These are phyloP conservation scores for Colletotrichum tabaci DNA, from an alignment of 2,329 filamentous ascomycete species.

Conservation along the genomic window DNA sequence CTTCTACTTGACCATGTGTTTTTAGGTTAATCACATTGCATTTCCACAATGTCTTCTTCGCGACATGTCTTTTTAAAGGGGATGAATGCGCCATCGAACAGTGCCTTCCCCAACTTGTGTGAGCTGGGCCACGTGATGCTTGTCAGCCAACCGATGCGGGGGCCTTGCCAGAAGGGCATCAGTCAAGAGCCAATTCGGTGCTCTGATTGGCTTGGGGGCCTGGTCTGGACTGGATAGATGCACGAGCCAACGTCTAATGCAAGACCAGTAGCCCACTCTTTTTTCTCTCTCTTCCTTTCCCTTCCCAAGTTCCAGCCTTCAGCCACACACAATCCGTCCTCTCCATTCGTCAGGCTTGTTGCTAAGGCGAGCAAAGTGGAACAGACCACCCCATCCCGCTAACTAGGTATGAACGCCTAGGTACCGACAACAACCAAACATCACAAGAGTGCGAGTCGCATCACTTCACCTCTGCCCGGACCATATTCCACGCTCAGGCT, in stretches of 20 bases:
- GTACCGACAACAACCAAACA: conserved; percentile 30
- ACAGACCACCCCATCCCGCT: conserved; percentile 9
- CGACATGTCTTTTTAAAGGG: too few species aligned
- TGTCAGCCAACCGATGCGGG: conserved; percentile 7
- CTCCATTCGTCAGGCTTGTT: conserved; percentile 17
- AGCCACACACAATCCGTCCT: conserved; percentile 29
- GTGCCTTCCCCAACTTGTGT: conserved; percentile 5
- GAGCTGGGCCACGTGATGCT: conserved; percentile 37
- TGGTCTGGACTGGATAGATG: conserved; percentile 27
- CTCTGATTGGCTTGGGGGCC: conserved; percentile 22
- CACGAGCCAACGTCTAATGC: conserved; percentile 43
- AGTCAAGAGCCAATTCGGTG: conserved; percentile 31
- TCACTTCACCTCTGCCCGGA: conserved; percentile 19
- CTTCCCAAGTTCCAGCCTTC: conserved; percentile 23
- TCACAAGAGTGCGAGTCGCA: conserved; percentile 25
- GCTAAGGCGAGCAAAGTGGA: conserved; percentile 8
- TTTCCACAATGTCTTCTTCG: too few species aligned
- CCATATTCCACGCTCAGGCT: conserved; percentile 19
- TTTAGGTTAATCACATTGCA: too few species aligned
- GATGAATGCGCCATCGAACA: background rate
- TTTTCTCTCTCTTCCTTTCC: conserved; percentile 15
- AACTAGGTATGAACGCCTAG: background rate
- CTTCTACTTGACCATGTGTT: too few species aligned
- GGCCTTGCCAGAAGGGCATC: conserved; percentile 17
- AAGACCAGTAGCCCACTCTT: conserved; percentile 32